Evolutionary conservation across 169 alveolate species (phyloP), one percentile per base, ranked within the genome.

Genomic region (Plasmodium relictum): DNA sequence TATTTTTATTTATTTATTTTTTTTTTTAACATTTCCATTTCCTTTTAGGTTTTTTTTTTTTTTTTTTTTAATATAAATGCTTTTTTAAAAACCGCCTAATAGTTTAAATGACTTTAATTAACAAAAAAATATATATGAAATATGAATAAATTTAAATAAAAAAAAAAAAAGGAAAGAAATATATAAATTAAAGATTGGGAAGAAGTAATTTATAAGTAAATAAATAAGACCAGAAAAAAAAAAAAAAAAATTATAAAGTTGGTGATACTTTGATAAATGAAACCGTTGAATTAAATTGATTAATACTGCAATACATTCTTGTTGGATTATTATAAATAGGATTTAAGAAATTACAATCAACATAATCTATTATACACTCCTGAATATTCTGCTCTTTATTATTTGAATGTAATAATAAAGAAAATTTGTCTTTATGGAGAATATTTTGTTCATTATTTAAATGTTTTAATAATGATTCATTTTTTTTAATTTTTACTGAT

Each of bases 361-460:
- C 83, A 42, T 66, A 83, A 24, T 83, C 91, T 14, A 83, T 83
- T 37, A 83, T 66, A 54, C 91, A 83, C 16, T 83, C 91, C 61
- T 76, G 88, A 42, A 83, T 68, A 48, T 56, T 66, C 50, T 83
- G 91, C 20, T 83, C 83, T 31, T 83, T 83, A 68, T 83, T 83
- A 62, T 83, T 54, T 16, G 83, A 59, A 42, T 68, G 58, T 45
- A 83, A 44, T 12, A 83, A 41, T 16, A 83, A 59, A 16, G 91
- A 68, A n/a, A 83, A 71, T 26, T 83, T 83, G 6, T 83, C 91
- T 42, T 37, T 66, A 66, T 62, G 52, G 18, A 83, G 37, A 22
- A 83, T 83, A 45, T 50, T 66, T 20, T 68, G 52, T 68, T 83
- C 52, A 24, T 83, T 50, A 68, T 65, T 39, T 22, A 41, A 26